These are phyloP conservation scores for Mortierella sp. DNA, from an alignment of 371 early-diverging fungal species.

Conservation along the genomic window DNA sequence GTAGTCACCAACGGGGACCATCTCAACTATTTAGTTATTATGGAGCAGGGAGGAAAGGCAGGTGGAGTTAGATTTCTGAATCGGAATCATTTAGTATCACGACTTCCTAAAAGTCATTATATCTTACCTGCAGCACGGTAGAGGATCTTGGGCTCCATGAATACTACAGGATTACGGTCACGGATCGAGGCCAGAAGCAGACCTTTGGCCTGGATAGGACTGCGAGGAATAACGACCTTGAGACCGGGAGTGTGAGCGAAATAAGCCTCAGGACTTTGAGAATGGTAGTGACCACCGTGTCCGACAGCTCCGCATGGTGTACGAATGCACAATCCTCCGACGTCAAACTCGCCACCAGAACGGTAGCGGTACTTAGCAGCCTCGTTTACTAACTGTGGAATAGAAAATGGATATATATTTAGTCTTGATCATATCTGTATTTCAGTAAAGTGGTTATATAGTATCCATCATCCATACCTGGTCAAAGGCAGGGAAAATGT, in stretches of 20 bases:
- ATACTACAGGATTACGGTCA: conserved; percentile 95
- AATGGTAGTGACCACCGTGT: conserved; percentile 98
- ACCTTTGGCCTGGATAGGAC: conserved; percentile 98
- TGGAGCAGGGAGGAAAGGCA: not conserved
- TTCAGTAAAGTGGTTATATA: not conserved
- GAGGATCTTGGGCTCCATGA: conserved; percentile 97
- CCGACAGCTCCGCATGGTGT: conserved; percentile 97
- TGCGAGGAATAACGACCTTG: conserved; percentile 94
- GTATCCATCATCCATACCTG: conserved; percentile 68
- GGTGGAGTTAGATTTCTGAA: not conserved
- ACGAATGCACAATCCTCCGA: conserved; percentile 93
- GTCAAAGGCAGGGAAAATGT: conserved; percentile 98
- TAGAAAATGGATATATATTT: not conserved
- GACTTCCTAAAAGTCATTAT: not conserved
- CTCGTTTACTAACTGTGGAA: conserved; percentile 91
- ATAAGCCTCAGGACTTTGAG: conserved; percentile 95
- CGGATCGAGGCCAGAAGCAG: conserved; percentile 92
- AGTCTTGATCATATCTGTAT: too few relatives aligned
- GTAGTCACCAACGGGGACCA: conserved; percentile 95
- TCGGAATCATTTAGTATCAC: not conserved
- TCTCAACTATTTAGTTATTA: conserved; percentile 78
- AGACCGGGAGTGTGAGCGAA: conserved; percentile 97
- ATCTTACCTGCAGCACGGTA: conserved; percentile 90
- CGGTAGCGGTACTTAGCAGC: conserved; percentile 98
- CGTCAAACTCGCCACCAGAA: conserved; percentile 93